Evolutionary conservation across 306 rosid species (phyloP), one percentile per base, ranked within the genome.

Genomic region (Lathyrus tuberosus): DNA sequence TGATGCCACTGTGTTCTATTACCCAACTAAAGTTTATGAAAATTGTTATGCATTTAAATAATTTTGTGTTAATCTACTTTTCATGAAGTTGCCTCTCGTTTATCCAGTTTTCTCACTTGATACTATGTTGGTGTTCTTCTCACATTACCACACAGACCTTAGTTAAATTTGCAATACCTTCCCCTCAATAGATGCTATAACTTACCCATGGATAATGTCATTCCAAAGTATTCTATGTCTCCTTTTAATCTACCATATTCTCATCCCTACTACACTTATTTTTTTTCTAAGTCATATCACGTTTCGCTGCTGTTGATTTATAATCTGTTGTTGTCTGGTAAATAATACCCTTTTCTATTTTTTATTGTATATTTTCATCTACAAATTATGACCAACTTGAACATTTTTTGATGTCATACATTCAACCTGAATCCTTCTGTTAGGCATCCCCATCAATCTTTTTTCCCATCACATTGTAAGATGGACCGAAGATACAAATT

Each of bases 41-140:
- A 38, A 51, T 11, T 31, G 16, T 12, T 12, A 18, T 35, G 9
- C 30, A 49, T 49, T 71, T 72, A 48, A 48, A 49, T 24, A 22
- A n/a, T 47, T n/a, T n/a, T 37, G 62, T 35, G 4, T 22, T 49
- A 17, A 37, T 42, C 30, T 47, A 10, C 77, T 17, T 35, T 30
- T 61, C 13, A 35, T 48, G 51, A 13, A 44, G 65, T 48, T 61
- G 41, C 65, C 68, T 47, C 17, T 61, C 26, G 5, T 48, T 33
- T 71, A 24, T 46, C 59, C 49, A 46, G 40, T 44, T 72, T 60
- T 61, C 37, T 71, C 67, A 44, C 61, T 24, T 72, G 15, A 62
- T n/a, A 64, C 17, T 18, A 41, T 14, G 4, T 43, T 14, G 66
- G 47, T 63, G 46, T 62, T 62, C 40, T 24, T 49, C 12, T 73